These are phyloP conservation scores for Annulohypoxylon bovei DNA, from an alignment of 495 filamentous ascomycete genomes.

Conservation along the genomic window DNA sequence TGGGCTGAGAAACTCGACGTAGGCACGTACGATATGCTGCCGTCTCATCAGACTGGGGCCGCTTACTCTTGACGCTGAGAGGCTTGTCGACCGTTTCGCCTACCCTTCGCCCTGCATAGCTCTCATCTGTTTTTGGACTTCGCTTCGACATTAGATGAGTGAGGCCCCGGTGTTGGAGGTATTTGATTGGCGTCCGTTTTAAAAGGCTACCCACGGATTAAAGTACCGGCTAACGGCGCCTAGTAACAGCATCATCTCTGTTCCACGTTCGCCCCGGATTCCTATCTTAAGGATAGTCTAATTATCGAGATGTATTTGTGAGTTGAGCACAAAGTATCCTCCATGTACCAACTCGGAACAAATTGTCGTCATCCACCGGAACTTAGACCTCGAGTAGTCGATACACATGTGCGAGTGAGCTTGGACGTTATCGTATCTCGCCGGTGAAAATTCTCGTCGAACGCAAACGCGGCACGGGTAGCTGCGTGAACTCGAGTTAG, in stretches of 20 bases:
- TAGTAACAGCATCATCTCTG: conserved; percentile 24
- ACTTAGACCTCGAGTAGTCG: conserved; percentile 12
- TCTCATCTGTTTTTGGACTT: conserved; percentile 18
- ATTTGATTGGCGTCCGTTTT: conserved; percentile 26
- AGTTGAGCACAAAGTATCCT: conserved; percentile 27
- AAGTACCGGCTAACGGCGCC: conserved; percentile 23
- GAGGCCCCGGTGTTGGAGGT: conserved; percentile 1
- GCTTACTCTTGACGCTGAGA: conserved; percentile 39
- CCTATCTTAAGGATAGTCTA: conserved; percentile 11
- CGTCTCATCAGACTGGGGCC: conserved; percentile 25
- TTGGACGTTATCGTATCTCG: conserved; percentile 32
- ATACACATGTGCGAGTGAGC: conserved; percentile 22
- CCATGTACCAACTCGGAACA: conserved; percentile 29
- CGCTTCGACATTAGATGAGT: conserved; percentile 19
- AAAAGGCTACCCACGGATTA: conserved; percentile 38
- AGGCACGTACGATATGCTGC: conserved; percentile 26
- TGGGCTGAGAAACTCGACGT: conserved; percentile 31
- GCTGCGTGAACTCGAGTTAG: conserved; percentile 30
- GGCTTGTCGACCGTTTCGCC: conserved; percentile 23
- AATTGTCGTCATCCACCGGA: conserved; percentile 21
- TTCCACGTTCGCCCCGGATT: conserved; percentile 20
- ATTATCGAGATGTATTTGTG: conserved; percentile 14
- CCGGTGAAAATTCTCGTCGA: conserved; percentile 31
- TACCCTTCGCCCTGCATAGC: conserved; percentile 25
- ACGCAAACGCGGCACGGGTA: conserved; percentile 35